phyloP scores from a whole-genome alignment of 768 basidiomycete genomes.

The Hericium erinaceus region DNA sequence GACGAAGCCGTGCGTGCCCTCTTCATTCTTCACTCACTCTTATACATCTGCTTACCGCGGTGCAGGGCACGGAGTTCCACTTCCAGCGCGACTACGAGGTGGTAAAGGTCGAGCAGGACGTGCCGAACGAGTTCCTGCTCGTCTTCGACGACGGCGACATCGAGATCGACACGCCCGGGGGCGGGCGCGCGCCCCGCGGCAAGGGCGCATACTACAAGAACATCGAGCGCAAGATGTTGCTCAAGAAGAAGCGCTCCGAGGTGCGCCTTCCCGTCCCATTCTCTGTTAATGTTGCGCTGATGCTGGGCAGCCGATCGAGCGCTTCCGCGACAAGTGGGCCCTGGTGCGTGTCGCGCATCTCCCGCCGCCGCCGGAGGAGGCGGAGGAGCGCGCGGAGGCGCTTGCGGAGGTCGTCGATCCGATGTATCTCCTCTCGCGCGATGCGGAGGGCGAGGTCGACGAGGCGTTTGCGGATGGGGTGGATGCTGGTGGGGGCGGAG shows the following conservation, averaged over 20 bases:
- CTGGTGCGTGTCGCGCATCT: slow-evolving; percentile 65
- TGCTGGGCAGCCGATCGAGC: slow-evolving; percentile 47
- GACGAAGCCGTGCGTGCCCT: slow-evolving; percentile 41
- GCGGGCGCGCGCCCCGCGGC: slow-evolving; percentile 21
- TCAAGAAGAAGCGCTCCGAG: slow-evolving; percentile 78
- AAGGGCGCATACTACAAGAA: slow-evolving; percentile 85
- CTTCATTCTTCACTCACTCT: too few species aligned
- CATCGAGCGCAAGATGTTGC: slow-evolving; percentile 79
- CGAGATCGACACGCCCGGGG: slow-evolving; percentile 20
- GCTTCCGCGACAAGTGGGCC: slow-evolving; percentile 77
- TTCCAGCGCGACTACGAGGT: slow-evolving; percentile 83
- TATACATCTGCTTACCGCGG: background rate
- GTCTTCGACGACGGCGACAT: slow-evolving; percentile 51
- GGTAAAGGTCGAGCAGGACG: slow-evolving; percentile 78
- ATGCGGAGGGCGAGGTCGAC: slow-evolving; percentile 39
- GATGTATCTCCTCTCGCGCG: slow-evolving; percentile 37
- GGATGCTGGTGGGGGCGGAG: background rate
- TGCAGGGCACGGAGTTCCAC: slow-evolving; percentile 60
- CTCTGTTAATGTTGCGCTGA: background rate
- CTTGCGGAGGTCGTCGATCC: slow-evolving; percentile 73
- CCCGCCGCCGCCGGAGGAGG: slow-evolving; percentile 64
- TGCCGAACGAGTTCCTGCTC: slow-evolving; percentile 75
- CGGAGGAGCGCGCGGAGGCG: slow-evolving; percentile 69
- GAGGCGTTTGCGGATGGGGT: slow-evolving; percentile 37
- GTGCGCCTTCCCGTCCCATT: slow-evolving; percentile 27